These are phyloP conservation scores for Leccinum angustisporum DNA, from an alignment of 1,284 basidiomycete genomes.

Conservation along the genomic window DNA sequence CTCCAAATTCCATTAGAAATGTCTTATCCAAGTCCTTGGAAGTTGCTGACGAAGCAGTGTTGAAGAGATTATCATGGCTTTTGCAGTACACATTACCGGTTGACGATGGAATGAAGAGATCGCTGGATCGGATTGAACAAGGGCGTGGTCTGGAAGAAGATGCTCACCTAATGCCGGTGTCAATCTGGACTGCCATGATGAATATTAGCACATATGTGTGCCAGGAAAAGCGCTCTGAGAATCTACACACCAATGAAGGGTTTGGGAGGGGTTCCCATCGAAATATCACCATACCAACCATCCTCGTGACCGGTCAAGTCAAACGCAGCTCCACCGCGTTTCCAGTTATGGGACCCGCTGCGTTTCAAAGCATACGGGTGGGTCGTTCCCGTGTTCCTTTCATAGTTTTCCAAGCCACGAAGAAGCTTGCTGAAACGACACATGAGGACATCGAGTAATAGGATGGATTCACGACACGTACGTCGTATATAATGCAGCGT, in stretches of 20 bases:
- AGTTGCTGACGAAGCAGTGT: neutral
- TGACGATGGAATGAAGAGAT: neutral
- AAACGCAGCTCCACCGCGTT: neutral
- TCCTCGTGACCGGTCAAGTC: neutral
- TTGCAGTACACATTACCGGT: neutral
- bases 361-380: neutral
- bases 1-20: neutral
- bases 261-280: neutral
- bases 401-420: neutral
- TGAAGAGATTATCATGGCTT: neutral
- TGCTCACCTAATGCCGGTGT: neutral
- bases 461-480: neutral
- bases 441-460: neutral
- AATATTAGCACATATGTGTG: neutral
- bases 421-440: neutral
- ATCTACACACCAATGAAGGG: neutral
- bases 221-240: neutral
- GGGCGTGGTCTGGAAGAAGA: neutral
- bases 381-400: neutral
- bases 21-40: neutral
- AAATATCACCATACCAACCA: neutral
- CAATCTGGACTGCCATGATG: neutral
- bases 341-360: neutral
- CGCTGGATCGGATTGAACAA: neutral
- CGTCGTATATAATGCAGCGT: neutral